Conservation (phyloP, 495 filamentous ascomycete genomes). For the Aspergillus wentii region DNA sequence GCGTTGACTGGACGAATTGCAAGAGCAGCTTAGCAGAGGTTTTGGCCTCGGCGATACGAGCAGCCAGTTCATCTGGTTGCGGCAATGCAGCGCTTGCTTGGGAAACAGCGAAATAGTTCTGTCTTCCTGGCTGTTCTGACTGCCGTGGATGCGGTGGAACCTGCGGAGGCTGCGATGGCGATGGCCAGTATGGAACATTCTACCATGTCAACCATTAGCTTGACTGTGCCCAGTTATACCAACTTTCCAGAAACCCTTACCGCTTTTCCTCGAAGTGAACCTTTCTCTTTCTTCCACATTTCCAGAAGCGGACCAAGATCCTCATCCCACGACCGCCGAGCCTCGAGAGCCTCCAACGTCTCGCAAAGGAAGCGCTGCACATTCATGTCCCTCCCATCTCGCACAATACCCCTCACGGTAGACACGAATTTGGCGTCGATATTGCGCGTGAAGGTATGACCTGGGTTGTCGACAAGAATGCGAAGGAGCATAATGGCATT, state of each 20-base stretch:
- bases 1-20: conserved; percentile 82
- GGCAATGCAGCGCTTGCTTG: conserved; percentile 54
- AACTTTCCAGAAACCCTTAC: too few relatives aligned
- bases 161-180: too few relatives aligned
- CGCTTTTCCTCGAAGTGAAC: conserved; percentile 14
- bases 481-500: conserved; percentile 95
- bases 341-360: conserved; percentile 72
- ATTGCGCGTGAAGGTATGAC: conserved; percentile 80
- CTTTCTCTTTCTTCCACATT: conserved; percentile 91
- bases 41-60: conserved; percentile 81
- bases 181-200: too few relatives aligned
- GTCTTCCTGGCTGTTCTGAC: conserved; percentile 2
- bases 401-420: conserved; percentile 70
- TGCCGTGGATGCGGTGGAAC: conserved; percentile 4
- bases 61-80: conserved; percentile 70
- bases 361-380: conserved; percentile 83
- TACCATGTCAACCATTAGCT: too few relatives aligned
- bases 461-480: conserved; percentile 90
- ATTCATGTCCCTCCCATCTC: conserved; percentile 63
- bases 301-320: conserved; percentile 59
- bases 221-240: too few relatives aligned
- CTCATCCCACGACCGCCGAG: conserved; percentile 64
- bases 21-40: conserved; percentile 86
- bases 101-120: conserved; percentile 33
- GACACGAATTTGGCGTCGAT: conserved; percentile 76